phyloP scores from a whole-genome alignment of 805 yeast genomes.

The Saturnispora serradocipensis region DNA sequence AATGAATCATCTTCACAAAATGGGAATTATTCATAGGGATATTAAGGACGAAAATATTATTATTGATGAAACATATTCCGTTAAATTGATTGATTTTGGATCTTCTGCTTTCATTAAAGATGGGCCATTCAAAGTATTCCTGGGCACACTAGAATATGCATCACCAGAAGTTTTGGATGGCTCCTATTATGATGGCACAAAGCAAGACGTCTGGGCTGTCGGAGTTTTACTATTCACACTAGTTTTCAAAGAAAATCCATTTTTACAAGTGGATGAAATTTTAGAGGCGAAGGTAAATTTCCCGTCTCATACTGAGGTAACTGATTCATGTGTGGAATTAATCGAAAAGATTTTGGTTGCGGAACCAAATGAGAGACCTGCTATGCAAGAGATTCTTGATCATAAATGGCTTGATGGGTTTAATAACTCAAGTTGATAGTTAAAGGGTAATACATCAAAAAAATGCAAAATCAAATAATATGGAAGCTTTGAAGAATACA shows the following conservation, averaged over 20 bases:
- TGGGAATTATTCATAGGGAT: constrained; percentile 89
- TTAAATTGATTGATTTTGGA: constrained; percentile 89
- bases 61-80: constrained; percentile 70
- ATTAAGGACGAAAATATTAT: constrained; percentile 92
- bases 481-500: neutral
- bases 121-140: constrained; percentile 96
- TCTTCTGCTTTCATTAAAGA: constrained; percentile 83
- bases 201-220: constrained; percentile 96
- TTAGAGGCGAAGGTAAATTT: constrained; percentile 79
- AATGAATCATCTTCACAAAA: constrained; percentile 67
- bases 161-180: constrained; percentile 95
- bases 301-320: constrained; percentile 45
- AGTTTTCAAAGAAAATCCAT: constrained; percentile 90
- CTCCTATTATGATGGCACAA: constrained; percentile 79
- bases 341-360: constrained; percentile 62
- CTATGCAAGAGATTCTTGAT: constrained; percentile 57
- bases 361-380: constrained; percentile 58
- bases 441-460: neutral
- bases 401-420: constrained; percentile 56
- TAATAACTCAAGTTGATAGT: constrained; percentile 7
- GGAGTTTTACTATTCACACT: constrained; percentile 87
- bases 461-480: neutral
- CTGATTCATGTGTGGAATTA: constrained; percentile 51
- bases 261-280: constrained; percentile 90
- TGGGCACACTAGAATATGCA: constrained; percentile 95